phyloP scores from a whole-genome alignment of 305 asterid species.

The Andrographis paniculata region DNA sequence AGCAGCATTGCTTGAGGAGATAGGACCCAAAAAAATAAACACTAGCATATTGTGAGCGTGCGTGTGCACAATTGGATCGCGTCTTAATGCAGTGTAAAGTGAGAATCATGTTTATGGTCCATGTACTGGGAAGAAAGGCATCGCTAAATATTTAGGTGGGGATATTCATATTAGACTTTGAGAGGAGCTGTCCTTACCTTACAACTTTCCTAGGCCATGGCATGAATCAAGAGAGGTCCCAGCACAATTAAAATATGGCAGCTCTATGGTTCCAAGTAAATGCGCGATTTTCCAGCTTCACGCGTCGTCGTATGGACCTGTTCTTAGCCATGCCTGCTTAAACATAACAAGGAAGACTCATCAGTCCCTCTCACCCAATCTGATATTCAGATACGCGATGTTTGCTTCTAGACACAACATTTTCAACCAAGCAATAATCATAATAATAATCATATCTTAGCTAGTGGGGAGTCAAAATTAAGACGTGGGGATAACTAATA shows the following conservation, averaged over 20 bases:
- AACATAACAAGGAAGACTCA: slow-evolving; percentile 23
- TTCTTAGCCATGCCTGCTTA: slow-evolving; percentile 19
- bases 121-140: slow-evolving; percentile 25
- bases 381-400: slow-evolving; percentile 42
- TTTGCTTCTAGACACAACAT: slow-evolving; percentile 25
- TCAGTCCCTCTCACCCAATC: slow-evolving; percentile 55
- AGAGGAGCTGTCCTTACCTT: slow-evolving; percentile 11
- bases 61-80: slow-evolving; percentile 21
- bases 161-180: not conserved
- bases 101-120: slow-evolving; percentile 33
- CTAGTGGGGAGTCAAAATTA: slow-evolving; percentile 13
- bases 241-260: slow-evolving; percentile 20
- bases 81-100: slow-evolving; percentile 21
- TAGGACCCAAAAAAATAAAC: slow-evolving; percentile 10
- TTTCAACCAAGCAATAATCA: slow-evolving; percentile 10
- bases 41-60: not conserved
- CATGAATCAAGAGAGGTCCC: too few species aligned
- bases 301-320: slow-evolving; percentile 53
- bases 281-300: slow-evolving; percentile 31
- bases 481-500: slow-evolving; percentile 6
- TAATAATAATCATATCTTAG: slow-evolving; percentile 18
- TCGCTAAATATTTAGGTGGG: not conserved
- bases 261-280: slow-evolving; percentile 1
- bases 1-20: slow-evolving; percentile 4
- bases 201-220: slow-evolving; percentile 13